A percentile compares a stretch with the other conserved stretches of the same genome.
These are phyloP conservation scores for Polychaeton citri DNA, from an alignment of 2,329 filamentous ascomycete species.

Conservation along the genomic window DNA sequence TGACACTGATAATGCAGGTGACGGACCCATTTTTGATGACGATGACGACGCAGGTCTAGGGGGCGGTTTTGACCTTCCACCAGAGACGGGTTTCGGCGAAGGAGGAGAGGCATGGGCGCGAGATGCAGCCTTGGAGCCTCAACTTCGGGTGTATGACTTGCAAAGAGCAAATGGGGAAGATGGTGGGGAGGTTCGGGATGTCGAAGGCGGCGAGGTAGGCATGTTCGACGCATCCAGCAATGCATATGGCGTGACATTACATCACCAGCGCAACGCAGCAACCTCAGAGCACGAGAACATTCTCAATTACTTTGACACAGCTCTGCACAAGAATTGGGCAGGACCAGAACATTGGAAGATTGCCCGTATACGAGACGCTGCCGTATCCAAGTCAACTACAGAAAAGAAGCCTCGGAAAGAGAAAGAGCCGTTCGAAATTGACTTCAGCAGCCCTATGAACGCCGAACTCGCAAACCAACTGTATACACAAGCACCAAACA, in stretches of 20 bases:
- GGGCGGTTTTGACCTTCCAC: constrained; percentile 45
- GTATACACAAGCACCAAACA: constrained; percentile 68
- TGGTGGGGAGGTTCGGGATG: constrained; percentile 24
- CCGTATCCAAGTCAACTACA: constrained; percentile 39
- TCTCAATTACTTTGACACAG: constrained; percentile 94
- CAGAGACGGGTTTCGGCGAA: constrained; percentile 78
- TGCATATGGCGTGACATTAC: constrained; percentile 68
- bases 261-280: constrained; percentile 41
- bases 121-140: constrained; percentile 74
- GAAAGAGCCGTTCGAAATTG: constrained; percentile 91
- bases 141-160: constrained; percentile 65
- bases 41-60: constrained; percentile 59
- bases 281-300: constrained; percentile 71
- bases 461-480: constrained; percentile 59
- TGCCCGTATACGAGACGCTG: constrained; percentile 66
- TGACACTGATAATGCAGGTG: constrained; percentile 34
- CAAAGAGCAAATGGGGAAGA: constrained; percentile 39
- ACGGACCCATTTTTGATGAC: constrained; percentile 52
- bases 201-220: constrained; percentile 31
- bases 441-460: constrained; percentile 68
- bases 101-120: constrained; percentile 92
- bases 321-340: constrained; percentile 91
- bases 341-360: constrained; percentile 99
- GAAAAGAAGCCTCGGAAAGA: constrained; percentile 77
- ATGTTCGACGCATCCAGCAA: constrained; percentile 49